Percentiles rank a stretch among this genome's conserved stretches.
These are phyloP conservation scores for Euphorbia tirucalli DNA, from an alignment of 345 rosid genomes.

Conservation along the genomic window DNA sequence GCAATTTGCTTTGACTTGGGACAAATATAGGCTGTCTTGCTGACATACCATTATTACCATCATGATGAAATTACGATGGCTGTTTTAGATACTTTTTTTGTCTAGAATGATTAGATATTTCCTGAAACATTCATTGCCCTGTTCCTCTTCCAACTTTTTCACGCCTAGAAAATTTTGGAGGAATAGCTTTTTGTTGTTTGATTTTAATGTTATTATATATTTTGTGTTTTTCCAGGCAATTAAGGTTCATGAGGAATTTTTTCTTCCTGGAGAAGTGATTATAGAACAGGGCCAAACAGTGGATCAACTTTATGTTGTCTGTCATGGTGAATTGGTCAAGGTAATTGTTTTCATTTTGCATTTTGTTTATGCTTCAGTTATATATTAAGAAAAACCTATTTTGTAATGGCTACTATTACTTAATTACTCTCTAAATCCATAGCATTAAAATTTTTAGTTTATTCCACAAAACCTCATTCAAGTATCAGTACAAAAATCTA, in stretches of 20 bases:
- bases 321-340: conserved; percentile 79
- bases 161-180: not conserved
- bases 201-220: not conserved
- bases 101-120: not conserved
- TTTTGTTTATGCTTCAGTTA: not conserved
- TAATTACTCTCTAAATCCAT: not conserved
- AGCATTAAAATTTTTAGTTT: not conserved
- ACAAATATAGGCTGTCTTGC: not conserved
- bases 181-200: not conserved
- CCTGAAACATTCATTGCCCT: not conserved
- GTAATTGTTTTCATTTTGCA: conserved; percentile 31
- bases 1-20: not conserved
- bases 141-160: not conserved
- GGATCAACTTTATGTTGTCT: conserved; percentile 77
- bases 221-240: conserved; percentile 45
- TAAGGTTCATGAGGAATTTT: conserved; percentile 67
- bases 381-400: not conserved
- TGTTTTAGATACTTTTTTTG: not conserved
- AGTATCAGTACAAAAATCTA: not conserved
- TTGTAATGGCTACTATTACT: not conserved
- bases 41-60: not conserved
- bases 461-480: not conserved
- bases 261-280: conserved; percentile 79
- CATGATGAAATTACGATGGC: not conserved
- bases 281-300: conserved; percentile 64